phyloP scores from a whole-genome alignment of 306 rosid species.

The Cucumis sativus region DNA sequence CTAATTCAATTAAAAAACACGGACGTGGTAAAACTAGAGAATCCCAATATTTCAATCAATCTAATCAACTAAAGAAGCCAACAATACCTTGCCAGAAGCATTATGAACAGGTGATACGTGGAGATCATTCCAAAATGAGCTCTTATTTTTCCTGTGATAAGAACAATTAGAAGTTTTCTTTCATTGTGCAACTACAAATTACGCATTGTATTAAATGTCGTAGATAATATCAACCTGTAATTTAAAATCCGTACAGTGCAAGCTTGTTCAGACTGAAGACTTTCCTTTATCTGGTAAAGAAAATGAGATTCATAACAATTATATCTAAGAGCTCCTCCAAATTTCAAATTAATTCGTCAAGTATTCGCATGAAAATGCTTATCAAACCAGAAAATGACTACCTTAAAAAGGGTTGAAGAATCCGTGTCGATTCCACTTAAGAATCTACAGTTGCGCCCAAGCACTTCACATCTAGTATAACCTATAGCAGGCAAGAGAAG shows the following conservation, averaged over 20 bases:
- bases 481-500: slow-evolving; percentile 28
- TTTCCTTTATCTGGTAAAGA: slow-evolving; percentile 64
- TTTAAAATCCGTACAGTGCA: slow-evolving; percentile 91
- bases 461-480: slow-evolving; percentile 63
- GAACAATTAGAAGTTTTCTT: slow-evolving; percentile 16
- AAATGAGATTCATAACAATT: slow-evolving; percentile 8
- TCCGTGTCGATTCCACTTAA: slow-evolving; percentile 65
- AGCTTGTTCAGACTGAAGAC: slow-evolving; percentile 47
- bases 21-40: not conserved
- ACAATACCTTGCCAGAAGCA: slow-evolving; percentile 82
- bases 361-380: not conserved
- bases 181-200: not conserved
- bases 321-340: not conserved
- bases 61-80: not conserved
- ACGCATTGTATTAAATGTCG: not conserved
- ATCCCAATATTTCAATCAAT: not conserved
- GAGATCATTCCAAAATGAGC: slow-evolving; percentile 89
- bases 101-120: slow-evolving; percentile 78
- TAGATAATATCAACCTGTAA: slow-evolving; percentile 67
- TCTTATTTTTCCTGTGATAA: slow-evolving; percentile 63
- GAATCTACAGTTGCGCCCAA: slow-evolving; percentile 82
- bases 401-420: slow-evolving; percentile 40
- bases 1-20: not conserved
- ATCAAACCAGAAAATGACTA: slow-evolving; percentile 11
- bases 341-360: not conserved